A percentile compares a stretch with the other conserved stretches of the same genome.
These are phyloP conservation scores for Ophiostoma tasmaniense DNA, from an alignment of 2,329 filamentous ascomycete species.

Conservation along the genomic window DNA sequence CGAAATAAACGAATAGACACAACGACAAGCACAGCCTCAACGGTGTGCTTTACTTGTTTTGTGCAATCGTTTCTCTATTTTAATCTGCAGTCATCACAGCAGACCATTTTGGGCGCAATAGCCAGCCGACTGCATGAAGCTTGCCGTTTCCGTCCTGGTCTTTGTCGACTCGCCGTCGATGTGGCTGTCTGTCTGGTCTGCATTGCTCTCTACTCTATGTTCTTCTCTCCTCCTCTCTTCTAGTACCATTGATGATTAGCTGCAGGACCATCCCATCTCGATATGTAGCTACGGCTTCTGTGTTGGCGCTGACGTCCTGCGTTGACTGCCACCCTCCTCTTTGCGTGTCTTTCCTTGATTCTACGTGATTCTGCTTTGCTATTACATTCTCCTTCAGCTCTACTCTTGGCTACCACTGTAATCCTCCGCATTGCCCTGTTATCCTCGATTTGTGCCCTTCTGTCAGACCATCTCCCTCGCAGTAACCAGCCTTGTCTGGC, in stretches of 20 bases:
- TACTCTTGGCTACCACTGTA: too few relatives aligned
- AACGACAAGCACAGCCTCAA: slow-evolving; percentile 1
- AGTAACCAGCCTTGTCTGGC: neutral
- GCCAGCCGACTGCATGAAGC: neutral
- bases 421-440: neutral
- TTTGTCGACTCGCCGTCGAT: neutral
- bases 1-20: neutral
- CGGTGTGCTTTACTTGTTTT: neutral
- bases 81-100: neutral
- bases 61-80: neutral
- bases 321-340: neutral
- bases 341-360: neutral
- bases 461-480: neutral
- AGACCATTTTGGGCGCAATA: neutral
- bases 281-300: neutral
- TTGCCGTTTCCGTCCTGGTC: neutral
- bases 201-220: neutral
- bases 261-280: neutral
- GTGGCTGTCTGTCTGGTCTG: too few relatives aligned
- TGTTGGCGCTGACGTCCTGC: neutral
- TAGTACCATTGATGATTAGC: too few relatives aligned
- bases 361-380: too few relatives aligned
- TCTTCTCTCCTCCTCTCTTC: neutral
- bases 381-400: too few relatives aligned
- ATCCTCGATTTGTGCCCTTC: neutral